A percentile compares a stretch with the other conserved stretches of the same genome.
Evolutionary conservation across 371 early-diverging fungal genomes (phyloP).

Genomic region (Entomophthora muscae): DNA sequence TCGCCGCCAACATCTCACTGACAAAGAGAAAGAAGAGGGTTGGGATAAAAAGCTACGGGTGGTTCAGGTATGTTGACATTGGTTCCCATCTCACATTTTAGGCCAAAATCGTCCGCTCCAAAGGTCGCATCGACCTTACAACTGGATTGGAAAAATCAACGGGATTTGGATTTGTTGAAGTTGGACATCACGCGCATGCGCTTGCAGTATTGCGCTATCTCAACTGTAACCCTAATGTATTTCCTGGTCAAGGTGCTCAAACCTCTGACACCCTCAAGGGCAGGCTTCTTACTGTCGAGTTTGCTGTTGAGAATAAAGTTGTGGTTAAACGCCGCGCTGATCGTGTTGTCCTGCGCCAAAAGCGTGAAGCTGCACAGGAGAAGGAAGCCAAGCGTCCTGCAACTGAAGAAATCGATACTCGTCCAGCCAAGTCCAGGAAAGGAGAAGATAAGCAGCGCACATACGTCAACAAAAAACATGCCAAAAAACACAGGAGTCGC

Average conservation of each 20-base stretch:
- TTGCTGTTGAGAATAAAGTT: conserved; percentile 76
- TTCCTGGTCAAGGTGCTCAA: conserved; percentile 13
- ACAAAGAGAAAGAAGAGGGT: conserved; percentile 49
- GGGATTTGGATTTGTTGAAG: conserved; percentile 90
- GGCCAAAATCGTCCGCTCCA: conserved; percentile 68
- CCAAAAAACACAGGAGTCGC: no score
- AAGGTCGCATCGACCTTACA: conserved; percentile 50
- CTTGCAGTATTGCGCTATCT: conserved; percentile 77
- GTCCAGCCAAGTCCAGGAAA: neutral
- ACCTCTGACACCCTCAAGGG: neutral
- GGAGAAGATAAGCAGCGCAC: neutral
- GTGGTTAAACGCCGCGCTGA: conserved; percentile 51
- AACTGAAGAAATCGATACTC: neutral
- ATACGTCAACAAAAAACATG: neutral
- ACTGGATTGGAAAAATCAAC: conserved; percentile 50
- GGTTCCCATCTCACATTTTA: neutral
- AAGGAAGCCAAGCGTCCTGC: neutral
- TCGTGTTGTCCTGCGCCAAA: no score
- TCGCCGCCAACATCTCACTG: conserved; percentile 42
- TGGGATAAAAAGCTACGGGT: conserved; percentile 48
- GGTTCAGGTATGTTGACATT: conserved; percentile 22
- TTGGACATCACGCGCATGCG: conserved; percentile 68
- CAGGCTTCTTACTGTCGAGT: conserved; percentile 58
- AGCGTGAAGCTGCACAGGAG: neutral
- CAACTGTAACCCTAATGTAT: conserved; percentile 65